A percentile compares a stretch with the other conserved stretches of the same genome.
phyloP scores from a whole-genome alignment of 768 basidiomycete genomes.

The Rhizopogon vesiculosus region DNA sequence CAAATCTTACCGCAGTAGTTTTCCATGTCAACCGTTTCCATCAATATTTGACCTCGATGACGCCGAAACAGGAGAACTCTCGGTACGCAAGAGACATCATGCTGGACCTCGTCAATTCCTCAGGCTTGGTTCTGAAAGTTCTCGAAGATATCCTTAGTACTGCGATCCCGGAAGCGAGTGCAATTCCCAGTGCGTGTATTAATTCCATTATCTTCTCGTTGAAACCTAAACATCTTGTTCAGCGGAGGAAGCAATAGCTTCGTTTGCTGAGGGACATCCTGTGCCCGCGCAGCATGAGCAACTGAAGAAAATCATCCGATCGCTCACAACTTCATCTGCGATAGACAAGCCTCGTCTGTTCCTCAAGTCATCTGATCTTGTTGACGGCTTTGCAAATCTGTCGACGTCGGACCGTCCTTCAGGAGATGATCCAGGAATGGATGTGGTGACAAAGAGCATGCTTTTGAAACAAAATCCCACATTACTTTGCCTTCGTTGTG shows the following conservation, averaged over 20 bases:
- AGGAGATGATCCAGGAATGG: constrained; percentile 37
- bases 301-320: constrained; percentile 40
- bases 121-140: constrained; percentile 55
- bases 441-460: constrained; percentile 61
- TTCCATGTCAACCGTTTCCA: constrained; percentile 57
- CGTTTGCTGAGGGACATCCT: constrained; percentile 60
- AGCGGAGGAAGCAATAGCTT: constrained; percentile 49
- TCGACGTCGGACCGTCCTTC: constrained; percentile 31
- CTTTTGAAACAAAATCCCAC: constrained; percentile 35
- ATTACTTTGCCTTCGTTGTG: constrained; percentile 59
- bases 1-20: constrained; percentile 44
- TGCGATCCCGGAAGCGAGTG: constrained; percentile 19
- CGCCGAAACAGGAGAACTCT: constrained; percentile 56
- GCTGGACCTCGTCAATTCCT: constrained; percentile 57
- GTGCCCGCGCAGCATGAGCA: constrained; percentile 37
- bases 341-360: constrained; percentile 66
- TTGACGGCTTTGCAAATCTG: constrained; percentile 52
- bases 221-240: constrained; percentile 9
- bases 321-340: constrained; percentile 43
- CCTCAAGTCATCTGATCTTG: constrained; percentile 66
- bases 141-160: constrained; percentile 46
- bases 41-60: constrained; percentile 44
- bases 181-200: constrained; percentile 15
- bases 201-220: not conserved
- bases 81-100: constrained; percentile 61